Evolutionary conservation across 106 monocot genomes (phyloP).

Genomic region (Platanthera guangdongensis): DNA sequence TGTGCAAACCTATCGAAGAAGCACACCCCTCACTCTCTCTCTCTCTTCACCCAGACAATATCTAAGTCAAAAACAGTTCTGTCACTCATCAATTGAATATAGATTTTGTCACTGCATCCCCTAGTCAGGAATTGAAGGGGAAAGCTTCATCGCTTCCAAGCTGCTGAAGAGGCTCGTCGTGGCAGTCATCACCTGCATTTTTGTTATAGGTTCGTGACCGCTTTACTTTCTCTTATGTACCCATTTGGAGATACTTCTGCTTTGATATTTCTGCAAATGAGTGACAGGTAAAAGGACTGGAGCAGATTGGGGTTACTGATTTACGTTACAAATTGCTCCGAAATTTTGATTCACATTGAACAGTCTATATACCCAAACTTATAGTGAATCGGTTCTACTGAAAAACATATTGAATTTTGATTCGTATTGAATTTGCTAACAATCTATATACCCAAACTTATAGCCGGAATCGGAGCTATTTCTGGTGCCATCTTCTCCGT

Average conservation of each 20-base stretch:
- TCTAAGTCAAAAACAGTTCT: background rate
- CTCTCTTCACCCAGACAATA: no score
- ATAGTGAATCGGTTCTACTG: background rate
- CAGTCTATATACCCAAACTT: background rate
- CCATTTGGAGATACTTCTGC: no score
- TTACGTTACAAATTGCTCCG: background rate
- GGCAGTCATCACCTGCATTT: constrained; percentile 40
- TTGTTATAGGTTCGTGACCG: constrained; percentile 33
- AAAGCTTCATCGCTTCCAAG: constrained; percentile 16
- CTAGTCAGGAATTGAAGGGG: background rate
- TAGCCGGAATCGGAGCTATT: constrained; percentile 44
- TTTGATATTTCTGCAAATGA: background rate
- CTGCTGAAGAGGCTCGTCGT: constrained; percentile 30
- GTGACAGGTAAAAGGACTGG: no score
- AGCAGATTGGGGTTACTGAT: background rate
- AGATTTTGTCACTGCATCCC: constrained; percentile 1
- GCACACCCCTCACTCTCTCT: background rate
- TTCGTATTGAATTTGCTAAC: constrained; percentile 36
- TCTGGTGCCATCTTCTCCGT: constrained; percentile 53
- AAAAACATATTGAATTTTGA: constrained; percentile 9
- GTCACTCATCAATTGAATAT: background rate
- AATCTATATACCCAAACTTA: constrained; percentile 21
- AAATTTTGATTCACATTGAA: background rate
- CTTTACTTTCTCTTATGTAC: background rate
- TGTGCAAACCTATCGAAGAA: background rate